Percentiles rank a stretch among this genome's conserved stretches.
Evolutionary conservation across 768 basidiomycete species (phyloP).

Genomic region (Hemileccinum rubropunctum): DNA sequence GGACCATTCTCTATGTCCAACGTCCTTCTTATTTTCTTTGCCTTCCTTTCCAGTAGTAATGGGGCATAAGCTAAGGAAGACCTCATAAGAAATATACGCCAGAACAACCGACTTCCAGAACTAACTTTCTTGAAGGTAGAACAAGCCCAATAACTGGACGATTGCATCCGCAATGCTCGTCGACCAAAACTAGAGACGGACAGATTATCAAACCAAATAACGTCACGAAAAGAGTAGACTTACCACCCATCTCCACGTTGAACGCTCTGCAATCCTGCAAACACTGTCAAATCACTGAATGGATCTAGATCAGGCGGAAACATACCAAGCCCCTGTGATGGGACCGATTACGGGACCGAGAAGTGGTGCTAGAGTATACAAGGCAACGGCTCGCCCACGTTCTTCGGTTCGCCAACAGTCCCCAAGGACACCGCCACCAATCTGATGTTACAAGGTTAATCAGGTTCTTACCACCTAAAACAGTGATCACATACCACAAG

Average conservation of each 20-base stretch:
- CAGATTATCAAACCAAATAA: background rate
- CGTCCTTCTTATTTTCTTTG: slow-evolving; percentile 40
- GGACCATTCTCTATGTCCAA: slow-evolving; percentile 48
- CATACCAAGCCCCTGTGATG: slow-evolving; percentile 56
- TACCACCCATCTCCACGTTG: slow-evolving; percentile 74
- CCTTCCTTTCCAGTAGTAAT: slow-evolving; percentile 48
- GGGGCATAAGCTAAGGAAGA: slow-evolving; percentile 25
- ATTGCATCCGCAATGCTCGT: slow-evolving; percentile 54
- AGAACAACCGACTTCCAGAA: background rate
- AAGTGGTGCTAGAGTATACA: slow-evolving; percentile 64
- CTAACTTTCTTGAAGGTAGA: slow-evolving; percentile 64
- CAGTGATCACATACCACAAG: slow-evolving; percentile 39
- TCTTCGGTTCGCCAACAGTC: slow-evolving; percentile 63
- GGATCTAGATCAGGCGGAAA: background rate
- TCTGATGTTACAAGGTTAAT: slow-evolving; percentile 22
- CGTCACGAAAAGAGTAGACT: slow-evolving; percentile 13
- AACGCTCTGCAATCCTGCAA: slow-evolving; percentile 50
- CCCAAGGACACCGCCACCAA: slow-evolving; percentile 65
- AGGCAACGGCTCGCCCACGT: slow-evolving; percentile 59
- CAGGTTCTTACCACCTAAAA: background rate
- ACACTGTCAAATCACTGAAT: background rate
- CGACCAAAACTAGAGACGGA: slow-evolving; percentile 54
- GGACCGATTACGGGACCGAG: slow-evolving; percentile 67
- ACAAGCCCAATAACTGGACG: slow-evolving; percentile 54
- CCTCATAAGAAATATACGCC: slow-evolving; percentile 14